These are phyloP conservation scores for Conticribra weissflogii DNA, from an alignment of 108 stramenopile species.

Conservation along the genomic window DNA sequence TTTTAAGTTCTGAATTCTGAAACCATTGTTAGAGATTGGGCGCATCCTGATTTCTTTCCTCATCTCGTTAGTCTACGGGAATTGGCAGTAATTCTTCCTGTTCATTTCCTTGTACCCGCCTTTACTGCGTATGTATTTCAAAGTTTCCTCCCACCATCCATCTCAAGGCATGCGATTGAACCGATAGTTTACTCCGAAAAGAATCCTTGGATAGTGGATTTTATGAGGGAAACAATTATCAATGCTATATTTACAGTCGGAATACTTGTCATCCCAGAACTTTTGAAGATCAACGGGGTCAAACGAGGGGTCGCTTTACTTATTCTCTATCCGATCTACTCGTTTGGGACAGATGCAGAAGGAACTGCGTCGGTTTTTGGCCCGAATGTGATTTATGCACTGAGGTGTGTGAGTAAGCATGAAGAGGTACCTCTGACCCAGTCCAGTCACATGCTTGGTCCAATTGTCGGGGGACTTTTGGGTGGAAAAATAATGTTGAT, in stretches of 20 bases:
- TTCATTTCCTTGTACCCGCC: conserved; percentile 31
- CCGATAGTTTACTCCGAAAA: conserved; percentile 29
- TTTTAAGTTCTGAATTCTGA: no score
- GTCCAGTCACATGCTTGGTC: conserved; percentile 31
- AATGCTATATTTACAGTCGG: conserved; percentile 36
- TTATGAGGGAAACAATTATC: conserved; percentile 38
- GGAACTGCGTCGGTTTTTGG: conserved; percentile 37
- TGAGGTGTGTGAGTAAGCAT: conserved; percentile 19
- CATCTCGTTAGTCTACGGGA: conserved; percentile 26
- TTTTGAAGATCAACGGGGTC: conserved; percentile 48
- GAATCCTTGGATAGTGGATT: conserved; percentile 29
- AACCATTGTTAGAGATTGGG: no score
- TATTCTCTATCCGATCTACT: conserved; percentile 44
- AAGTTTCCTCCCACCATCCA: neutral
- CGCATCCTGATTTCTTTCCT: no score
- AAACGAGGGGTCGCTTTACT: conserved; percentile 26
- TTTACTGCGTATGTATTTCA: neutral
- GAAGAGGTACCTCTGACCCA: conserved; percentile 18
- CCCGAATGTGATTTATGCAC: conserved; percentile 49
- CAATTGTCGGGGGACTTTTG: conserved; percentile 49
- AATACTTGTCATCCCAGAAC: conserved; percentile 51
- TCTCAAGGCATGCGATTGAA: conserved; percentile 9
- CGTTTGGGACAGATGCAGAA: conserved; percentile 45
- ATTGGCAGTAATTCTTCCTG: conserved; percentile 24
- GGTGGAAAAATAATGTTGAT: conserved; percentile 51